Conservation (phyloP, 768 basidiomycete genomes). For the Neoboletus brunneissimus region DNA sequence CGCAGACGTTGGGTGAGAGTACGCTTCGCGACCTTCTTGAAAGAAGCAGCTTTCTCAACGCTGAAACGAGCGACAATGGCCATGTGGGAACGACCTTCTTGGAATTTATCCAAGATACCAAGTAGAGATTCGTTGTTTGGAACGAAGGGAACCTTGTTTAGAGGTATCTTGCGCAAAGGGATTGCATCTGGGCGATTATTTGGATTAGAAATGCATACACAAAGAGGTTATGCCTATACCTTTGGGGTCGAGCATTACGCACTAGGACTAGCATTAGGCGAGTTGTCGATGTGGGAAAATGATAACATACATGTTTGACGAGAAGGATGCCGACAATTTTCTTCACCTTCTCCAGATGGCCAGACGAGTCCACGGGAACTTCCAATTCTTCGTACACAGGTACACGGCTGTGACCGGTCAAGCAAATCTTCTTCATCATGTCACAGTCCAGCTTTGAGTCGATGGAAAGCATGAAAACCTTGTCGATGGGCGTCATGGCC, state of each 20-base stretch:
- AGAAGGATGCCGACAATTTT: slow-evolving; percentile 85
- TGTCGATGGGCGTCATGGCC: slow-evolving; percentile 79
- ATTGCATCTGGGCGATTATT: slow-evolving; percentile 56
- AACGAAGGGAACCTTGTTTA: slow-evolving; percentile 85
- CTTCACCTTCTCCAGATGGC: slow-evolving; percentile 56
- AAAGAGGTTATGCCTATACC: slow-evolving; percentile 35
- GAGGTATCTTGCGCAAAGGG: slow-evolving; percentile 76
- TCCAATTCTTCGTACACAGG: slow-evolving; percentile 81
- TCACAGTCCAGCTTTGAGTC: slow-evolving; percentile 80
- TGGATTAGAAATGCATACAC: background rate
- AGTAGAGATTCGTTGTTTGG: slow-evolving; percentile 84
- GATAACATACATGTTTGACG: slow-evolving; percentile 62
- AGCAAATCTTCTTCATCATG: slow-evolving; percentile 69
- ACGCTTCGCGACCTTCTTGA: slow-evolving; percentile 80
- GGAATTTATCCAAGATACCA: slow-evolving; percentile 83
- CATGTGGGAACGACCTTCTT: slow-evolving; percentile 90
- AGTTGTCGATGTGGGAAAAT: background rate
- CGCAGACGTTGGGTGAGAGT: slow-evolving; percentile 77
- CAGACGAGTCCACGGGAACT: slow-evolving; percentile 40
- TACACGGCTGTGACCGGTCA: slow-evolving; percentile 80
- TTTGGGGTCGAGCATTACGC: slow-evolving; percentile 83
- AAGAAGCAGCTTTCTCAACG: slow-evolving; percentile 68
- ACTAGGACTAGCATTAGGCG: slow-evolving; percentile 31
- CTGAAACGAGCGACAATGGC: slow-evolving; percentile 83
- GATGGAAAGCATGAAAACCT: slow-evolving; percentile 87